Percentiles rank a stretch among this genome's conserved stretches.
These are phyloP conservation scores for Globisporangium iwayamae DNA, from an alignment of 352 stramenopile genomes.

Conservation along the genomic window DNA sequence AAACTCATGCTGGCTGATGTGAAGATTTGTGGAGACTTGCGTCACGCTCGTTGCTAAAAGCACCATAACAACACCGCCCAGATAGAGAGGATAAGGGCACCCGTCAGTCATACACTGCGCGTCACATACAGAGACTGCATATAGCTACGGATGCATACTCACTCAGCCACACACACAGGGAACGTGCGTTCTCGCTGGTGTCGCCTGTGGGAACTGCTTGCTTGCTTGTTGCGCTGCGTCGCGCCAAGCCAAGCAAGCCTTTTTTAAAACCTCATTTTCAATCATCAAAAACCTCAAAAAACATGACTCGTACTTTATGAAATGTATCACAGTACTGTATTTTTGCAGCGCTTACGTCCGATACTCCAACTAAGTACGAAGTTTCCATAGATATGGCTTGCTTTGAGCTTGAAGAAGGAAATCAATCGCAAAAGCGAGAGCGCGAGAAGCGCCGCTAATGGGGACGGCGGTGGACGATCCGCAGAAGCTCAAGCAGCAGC, in stretches of 20 bases:
- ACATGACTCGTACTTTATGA: background rate
- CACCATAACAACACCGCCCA: background rate
- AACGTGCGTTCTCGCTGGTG: background rate
- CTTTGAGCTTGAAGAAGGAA: slow-evolving; percentile 7
- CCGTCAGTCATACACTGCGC: background rate
- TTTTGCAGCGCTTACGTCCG: background rate
- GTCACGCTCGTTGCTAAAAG: background rate
- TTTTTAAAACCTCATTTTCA: background rate
- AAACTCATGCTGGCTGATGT: slow-evolving; percentile 36
- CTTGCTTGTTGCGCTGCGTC: slow-evolving; percentile 3
- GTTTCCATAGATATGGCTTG: slow-evolving; percentile 9
- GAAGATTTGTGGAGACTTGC: background rate
- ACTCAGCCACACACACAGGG: background rate
- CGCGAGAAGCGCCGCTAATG: background rate
- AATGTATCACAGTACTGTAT: background rate
- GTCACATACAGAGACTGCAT: background rate
- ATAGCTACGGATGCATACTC: background rate
- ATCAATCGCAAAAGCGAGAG: background rate
- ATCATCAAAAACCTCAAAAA: background rate
- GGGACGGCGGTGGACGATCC: slow-evolving; percentile 10
- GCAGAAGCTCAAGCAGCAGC: slow-evolving; percentile 3
- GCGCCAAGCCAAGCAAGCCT: background rate
- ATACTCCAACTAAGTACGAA: background rate
- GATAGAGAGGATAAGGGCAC: background rate
- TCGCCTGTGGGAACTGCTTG: background rate